Percentiles rank a stretch among this genome's conserved stretches.
These are phyloP conservation scores for Entonaema liquescens DNA, from an alignment of 495 filamentous ascomycete genomes.

Conservation along the genomic window DNA sequence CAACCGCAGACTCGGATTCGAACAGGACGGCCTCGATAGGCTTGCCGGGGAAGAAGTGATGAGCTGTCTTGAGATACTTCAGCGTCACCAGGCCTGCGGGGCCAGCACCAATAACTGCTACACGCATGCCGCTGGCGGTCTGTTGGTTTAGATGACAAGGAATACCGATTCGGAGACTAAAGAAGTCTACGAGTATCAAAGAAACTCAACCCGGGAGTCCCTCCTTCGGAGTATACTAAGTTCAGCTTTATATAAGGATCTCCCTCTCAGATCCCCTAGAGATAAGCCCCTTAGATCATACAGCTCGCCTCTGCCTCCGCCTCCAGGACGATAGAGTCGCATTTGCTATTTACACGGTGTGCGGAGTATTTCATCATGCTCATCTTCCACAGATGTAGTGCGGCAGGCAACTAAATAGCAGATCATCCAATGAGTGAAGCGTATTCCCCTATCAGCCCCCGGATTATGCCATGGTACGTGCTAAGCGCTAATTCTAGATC, in stretches of 20 bases:
- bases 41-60: constrained; percentile 28
- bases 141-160: not conserved
- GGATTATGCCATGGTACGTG: constrained; percentile 4
- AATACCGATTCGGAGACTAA: not conserved
- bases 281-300: not conserved
- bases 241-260: constrained; percentile 5
- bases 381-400: not conserved
- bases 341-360: not conserved
- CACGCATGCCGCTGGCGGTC: constrained; percentile 17
- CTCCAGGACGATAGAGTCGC: not conserved
- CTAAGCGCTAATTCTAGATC: constrained; percentile 4
- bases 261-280: not conserved
- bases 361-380: constrained; percentile 11
- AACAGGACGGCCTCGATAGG: constrained; percentile 37
- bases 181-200: not conserved
- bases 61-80: constrained; percentile 44
- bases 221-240: not conserved
- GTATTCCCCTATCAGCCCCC: not conserved
- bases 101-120: constrained; percentile 43
- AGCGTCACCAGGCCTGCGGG: constrained; percentile 46
- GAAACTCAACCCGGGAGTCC: not conserved
- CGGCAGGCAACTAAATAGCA: not conserved
- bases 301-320: no score
- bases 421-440: not conserved
- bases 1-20: constrained; percentile 5